Percentiles rank a stretch among this genome's conserved stretches.
Evolutionary conservation across 495 filamentous ascomycete species (phyloP).

Genomic region (Neurospora pannonica): DNA sequence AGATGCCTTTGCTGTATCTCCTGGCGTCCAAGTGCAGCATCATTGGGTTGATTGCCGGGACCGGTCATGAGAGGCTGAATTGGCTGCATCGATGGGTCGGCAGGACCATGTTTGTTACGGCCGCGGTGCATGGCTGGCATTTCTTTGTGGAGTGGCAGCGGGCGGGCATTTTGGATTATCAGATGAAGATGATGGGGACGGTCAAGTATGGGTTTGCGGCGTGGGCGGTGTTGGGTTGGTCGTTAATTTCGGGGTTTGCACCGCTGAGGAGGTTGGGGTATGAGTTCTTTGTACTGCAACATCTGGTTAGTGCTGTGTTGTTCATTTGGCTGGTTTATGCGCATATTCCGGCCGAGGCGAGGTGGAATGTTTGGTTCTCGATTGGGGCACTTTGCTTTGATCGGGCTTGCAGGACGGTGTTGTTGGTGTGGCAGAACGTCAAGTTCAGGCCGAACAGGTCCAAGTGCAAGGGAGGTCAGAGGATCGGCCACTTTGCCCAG

Average conservation of each 20-base stretch:
- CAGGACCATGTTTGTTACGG: conserved; percentile 63
- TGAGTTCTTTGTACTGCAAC: conserved; percentile 76
- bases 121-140: conserved; percentile 64
- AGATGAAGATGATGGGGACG: conserved; percentile 55
- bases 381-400: conserved; percentile 65
- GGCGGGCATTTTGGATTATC: conserved; percentile 50
- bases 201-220: conserved; percentile 61
- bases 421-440: conserved; percentile 57
- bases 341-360: conserved; percentile 51
- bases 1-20: conserved; percentile 73
- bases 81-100: conserved; percentile 80
- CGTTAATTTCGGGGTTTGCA: conserved; percentile 55
- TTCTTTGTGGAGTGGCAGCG: conserved; percentile 61
- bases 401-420: conserved; percentile 42
- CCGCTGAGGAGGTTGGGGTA: conserved; percentile 62
- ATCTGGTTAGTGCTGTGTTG: conserved; percentile 56
- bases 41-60: conserved; percentile 57
- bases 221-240: conserved; percentile 66
- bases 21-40: conserved; percentile 73
- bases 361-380: conserved; percentile 61
- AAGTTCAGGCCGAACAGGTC: conserved; percentile 29
- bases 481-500: conserved; percentile 48
- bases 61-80: conserved; percentile 66
- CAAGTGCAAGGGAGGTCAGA: conserved; percentile 30
- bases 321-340: conserved; percentile 58